phyloP scores from a whole-genome alignment of 2,329 filamentous ascomycete genomes.

The Xylaria sp. region DNA sequence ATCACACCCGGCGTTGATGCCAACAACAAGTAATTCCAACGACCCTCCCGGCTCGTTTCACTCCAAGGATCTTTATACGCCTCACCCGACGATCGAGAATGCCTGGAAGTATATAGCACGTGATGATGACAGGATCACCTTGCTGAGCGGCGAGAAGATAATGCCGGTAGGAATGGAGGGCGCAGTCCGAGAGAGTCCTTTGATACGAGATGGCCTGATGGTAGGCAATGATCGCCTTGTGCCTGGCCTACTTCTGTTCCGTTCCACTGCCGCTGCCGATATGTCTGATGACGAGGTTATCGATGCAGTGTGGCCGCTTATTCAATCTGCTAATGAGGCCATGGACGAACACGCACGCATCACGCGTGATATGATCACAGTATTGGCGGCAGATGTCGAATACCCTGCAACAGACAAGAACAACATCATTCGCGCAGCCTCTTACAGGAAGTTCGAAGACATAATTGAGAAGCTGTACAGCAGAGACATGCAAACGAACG shows the following conservation, averaged over 20 bases:
- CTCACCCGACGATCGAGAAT: constrained; percentile 52
- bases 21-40: constrained; percentile 49
- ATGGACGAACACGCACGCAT: constrained; percentile 58
- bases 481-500: constrained; percentile 38
- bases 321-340: constrained; percentile 54
- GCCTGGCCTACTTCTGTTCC: constrained; percentile 51
- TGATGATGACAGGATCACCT: constrained; percentile 53
- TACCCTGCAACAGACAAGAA: constrained; percentile 59
- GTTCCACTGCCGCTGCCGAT: constrained; percentile 41
- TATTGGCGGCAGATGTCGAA: constrained; percentile 49
- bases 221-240: constrained; percentile 50
- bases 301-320: constrained; percentile 51
- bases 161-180: constrained; percentile 52
- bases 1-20: constrained; percentile 50
- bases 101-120: constrained; percentile 55
- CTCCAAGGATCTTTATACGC: constrained; percentile 52
- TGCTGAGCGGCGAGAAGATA: constrained; percentile 55
- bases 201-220: constrained; percentile 51
- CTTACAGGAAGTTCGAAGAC: constrained; percentile 52
- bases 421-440: constrained; percentile 57
- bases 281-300: constrained; percentile 52
- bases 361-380: constrained; percentile 54
- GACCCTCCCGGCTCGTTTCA: constrained; percentile 53
- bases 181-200: constrained; percentile 48
- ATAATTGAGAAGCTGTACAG: constrained; percentile 48